Conservation (phyloP, 768 basidiomycete species). For the Myochromella boudieri region DNA sequence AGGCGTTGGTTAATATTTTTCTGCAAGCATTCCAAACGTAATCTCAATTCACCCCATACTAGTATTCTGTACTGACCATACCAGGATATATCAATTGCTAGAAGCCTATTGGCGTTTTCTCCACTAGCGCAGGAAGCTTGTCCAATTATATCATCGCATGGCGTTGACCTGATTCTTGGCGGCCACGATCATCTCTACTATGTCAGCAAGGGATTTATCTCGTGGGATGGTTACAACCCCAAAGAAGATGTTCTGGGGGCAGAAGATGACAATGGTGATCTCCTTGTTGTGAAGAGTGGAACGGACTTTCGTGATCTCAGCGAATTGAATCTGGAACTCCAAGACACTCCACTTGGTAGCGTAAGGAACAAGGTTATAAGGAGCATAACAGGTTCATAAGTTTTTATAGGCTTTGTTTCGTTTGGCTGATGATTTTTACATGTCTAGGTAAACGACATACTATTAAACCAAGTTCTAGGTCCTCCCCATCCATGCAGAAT, state of each 20-base stretch:
- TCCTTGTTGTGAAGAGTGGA: constrained; percentile 81
- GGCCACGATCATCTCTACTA: constrained; percentile 91
- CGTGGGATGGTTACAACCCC: constrained; percentile 68
- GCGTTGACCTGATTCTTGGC: constrained; percentile 81
- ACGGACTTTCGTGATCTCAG: constrained; percentile 89
- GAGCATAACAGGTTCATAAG: constrained; percentile 51
- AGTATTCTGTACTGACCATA: not conserved
- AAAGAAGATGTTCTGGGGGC: constrained; percentile 56
- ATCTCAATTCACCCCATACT: too few species aligned
- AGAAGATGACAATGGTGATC: constrained; percentile 69
- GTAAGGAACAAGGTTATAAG: constrained; percentile 66
- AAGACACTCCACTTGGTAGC: constrained; percentile 57
- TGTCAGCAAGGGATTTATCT: constrained; percentile 59
- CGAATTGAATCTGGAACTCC: constrained; percentile 65
- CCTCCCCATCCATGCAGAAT: constrained; percentile 52
- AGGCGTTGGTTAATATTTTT: not conserved
- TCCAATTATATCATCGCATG: constrained; percentile 56
- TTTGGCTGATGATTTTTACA: not conserved
- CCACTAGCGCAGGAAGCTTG: constrained; percentile 46
- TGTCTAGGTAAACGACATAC: constrained; percentile 62
- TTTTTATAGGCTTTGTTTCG: too few species aligned
- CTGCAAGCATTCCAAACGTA: constrained; percentile 54
- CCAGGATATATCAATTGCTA: constrained; percentile 73
- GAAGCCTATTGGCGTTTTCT: constrained; percentile 59
- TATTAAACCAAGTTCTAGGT: constrained; percentile 57